Base-by-base conservation (phyloP, 805 yeast genomes). In the Tetrapisispora arboricola region DNA sequence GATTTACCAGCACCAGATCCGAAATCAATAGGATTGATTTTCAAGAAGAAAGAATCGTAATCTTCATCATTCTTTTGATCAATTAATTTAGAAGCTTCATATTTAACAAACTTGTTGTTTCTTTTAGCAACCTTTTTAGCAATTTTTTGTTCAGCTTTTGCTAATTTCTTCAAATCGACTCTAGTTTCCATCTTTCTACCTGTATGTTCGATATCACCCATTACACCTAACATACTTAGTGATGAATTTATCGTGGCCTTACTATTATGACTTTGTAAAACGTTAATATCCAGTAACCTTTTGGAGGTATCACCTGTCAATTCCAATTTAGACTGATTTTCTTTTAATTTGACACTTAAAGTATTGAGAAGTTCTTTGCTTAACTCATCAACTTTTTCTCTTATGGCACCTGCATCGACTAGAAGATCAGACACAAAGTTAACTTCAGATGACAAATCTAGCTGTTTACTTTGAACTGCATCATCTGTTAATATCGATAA, bases 81-180 rank as follows among this genome's bases (percentile, higher is more conserved):
- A 47, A 92, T 71, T 51, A 92, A 72, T 65, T 84, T 87, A 32
- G 96, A 87, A n/a, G 96, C 95, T 64, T 92, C 95, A 60, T 86
- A 86, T 56, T 85, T 60, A 50, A 85, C 95, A 58, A 84, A 83
- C 58, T 80, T 76, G 60, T 84, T 84, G 58, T 76, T 76, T 55
- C 74, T 66, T 69, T 90, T 90, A 31, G 96, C 96, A 46, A 92
- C 90, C 67, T 92, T 92, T 58, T 94, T 90, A 18, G 96, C 96
- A 59, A 92, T 88, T 70, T 92, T 92, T 55, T 87, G 78, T 68
- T 92, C 99, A 43, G 96, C 98, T 64, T 90, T 92, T 59, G 88
- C 96, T 54, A 92, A 77, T 64, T 92, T 92, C 78, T 87, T 88
- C 71, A 83, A 83, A 63, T 92, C 98, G 32, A 92, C 99, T 56